Evolutionary conservation across 2,329 filamentous ascomycete species (phyloP).

Genomic region (Trichoderma guizhouense): DNA sequence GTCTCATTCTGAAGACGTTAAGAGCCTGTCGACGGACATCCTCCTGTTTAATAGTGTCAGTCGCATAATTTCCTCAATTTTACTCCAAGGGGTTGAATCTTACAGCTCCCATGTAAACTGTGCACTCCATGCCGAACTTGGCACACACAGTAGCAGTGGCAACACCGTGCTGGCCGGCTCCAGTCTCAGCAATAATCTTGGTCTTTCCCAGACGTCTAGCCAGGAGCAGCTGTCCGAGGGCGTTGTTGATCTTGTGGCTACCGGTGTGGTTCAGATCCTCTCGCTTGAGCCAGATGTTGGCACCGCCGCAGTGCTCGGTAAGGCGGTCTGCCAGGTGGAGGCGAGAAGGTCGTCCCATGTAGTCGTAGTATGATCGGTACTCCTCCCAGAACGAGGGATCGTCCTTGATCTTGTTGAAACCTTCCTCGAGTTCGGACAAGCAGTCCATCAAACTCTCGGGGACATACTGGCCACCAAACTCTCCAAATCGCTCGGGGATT

Average conservation of each 20-base stretch:
- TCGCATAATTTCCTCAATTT: not conserved
- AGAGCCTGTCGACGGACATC: slow-evolving; percentile 93
- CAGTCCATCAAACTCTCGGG: slow-evolving; percentile 98
- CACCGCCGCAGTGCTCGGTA: slow-evolving; percentile 84
- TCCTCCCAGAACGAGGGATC: slow-evolving; percentile 96
- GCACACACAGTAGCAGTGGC: slow-evolving; percentile 96
- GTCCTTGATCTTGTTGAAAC: slow-evolving; percentile 82
- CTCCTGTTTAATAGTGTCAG: slow-evolving; percentile 50
- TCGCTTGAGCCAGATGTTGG: slow-evolving; percentile 96
- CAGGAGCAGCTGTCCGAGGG: slow-evolving; percentile 85
- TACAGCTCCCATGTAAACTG: slow-evolving; percentile 91
- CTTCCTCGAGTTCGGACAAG: slow-evolving; percentile 81
- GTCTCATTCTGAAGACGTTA: slow-evolving; percentile 97
- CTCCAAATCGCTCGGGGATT: slow-evolving; percentile 83
- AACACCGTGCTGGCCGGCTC: slow-evolving; percentile 95
- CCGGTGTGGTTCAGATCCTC: slow-evolving; percentile 98
- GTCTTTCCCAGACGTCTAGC: slow-evolving; percentile 87
- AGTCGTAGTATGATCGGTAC: slow-evolving; percentile 91
- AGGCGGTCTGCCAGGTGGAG: slow-evolving; percentile 85
- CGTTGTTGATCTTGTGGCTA: slow-evolving; percentile 99
- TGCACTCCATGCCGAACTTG: slow-evolving; percentile 97
- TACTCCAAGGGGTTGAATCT: slow-evolving; percentile 24
- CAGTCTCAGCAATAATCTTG: slow-evolving; percentile 96
- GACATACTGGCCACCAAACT: slow-evolving; percentile 96
- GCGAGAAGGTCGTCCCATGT: slow-evolving; percentile 92